Conservation (phyloP, 768 basidiomycete genomes). For the Boletus rubescentipes region DNA sequence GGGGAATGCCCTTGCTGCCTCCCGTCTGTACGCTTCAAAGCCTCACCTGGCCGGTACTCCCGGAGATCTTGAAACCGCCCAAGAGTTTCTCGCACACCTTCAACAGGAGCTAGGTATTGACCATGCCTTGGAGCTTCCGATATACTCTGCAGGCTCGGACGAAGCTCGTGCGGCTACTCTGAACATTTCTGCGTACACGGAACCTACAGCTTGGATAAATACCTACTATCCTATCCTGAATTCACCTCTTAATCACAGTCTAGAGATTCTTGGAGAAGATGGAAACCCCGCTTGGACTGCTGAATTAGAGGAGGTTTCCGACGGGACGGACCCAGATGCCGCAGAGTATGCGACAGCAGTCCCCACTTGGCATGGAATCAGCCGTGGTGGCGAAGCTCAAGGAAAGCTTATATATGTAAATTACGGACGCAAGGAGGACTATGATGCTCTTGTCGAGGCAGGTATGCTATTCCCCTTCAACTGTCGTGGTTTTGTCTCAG, state of each 20-base stretch:
- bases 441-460: conserved; percentile 52
- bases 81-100: conserved; percentile 51
- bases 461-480: conserved; percentile 31
- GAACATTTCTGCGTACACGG: conserved; percentile 38
- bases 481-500: neutral
- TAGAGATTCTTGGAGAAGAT: conserved; percentile 54
- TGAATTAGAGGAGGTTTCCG: conserved; percentile 63
- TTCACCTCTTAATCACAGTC: conserved; percentile 54
- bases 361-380: conserved; percentile 70
- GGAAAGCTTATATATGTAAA: conserved; percentile 58
- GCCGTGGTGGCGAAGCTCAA: conserved; percentile 61
- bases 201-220: conserved; percentile 60
- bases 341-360: conserved; percentile 53
- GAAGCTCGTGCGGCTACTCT: conserved; percentile 55
- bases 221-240: conserved; percentile 77
- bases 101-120: conserved; percentile 48
- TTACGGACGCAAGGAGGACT: conserved; percentile 63
- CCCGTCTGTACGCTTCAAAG: conserved; percentile 49
- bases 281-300: conserved; percentile 56
- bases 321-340: conserved; percentile 65
- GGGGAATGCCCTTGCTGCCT: conserved; percentile 48
- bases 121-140: conserved; percentile 33
- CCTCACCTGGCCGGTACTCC: conserved; percentile 64
- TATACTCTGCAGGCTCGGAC: conserved; percentile 57
- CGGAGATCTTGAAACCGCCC: conserved; percentile 56